Conservation (phyloP, 495 filamentous ascomycete species). For the Xylaria longipes region DNA sequence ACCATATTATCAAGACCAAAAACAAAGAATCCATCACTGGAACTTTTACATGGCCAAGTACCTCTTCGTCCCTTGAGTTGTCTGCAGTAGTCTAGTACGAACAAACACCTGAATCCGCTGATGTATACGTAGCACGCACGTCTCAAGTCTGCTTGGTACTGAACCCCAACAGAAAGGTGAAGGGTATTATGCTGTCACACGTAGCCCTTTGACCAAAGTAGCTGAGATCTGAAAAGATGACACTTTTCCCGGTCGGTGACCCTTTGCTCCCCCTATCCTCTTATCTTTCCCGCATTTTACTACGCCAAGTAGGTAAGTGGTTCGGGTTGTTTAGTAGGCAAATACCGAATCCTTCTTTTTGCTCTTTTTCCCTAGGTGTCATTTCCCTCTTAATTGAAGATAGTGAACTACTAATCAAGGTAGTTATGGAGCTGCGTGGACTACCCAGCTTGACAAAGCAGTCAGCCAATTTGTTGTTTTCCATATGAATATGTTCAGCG, state of each 20-base stretch:
- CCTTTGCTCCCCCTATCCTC: not conserved
- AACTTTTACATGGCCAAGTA: not conserved
- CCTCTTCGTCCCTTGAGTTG: not conserved
- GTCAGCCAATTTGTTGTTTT: not conserved
- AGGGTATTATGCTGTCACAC: too few relatives aligned
- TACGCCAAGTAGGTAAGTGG: not conserved
- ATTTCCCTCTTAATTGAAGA: not conserved
- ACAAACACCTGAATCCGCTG: too few relatives aligned
- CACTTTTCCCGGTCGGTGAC: not conserved
- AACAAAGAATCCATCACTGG: not conserved
- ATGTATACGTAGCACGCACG: too few relatives aligned
- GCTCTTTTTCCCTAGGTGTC: too few relatives aligned
- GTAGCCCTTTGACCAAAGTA: too few relatives aligned
- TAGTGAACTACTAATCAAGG: not conserved
- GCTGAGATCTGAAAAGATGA: not conserved
- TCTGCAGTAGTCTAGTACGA: not conserved
- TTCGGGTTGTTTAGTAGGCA: not conserved
- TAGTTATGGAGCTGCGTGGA: not conserved
- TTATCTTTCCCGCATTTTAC: not conserved
- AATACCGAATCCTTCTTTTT: too few relatives aligned
- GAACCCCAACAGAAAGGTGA: too few relatives aligned
- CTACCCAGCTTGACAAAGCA: not conserved
- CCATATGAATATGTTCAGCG: too few relatives aligned
- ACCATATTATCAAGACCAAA: not conserved
- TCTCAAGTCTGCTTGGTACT: too few relatives aligned